Conservation (phyloP, 2,329 filamentous ascomycete genomes). For the Trichoderma citrinoviride region DNA sequence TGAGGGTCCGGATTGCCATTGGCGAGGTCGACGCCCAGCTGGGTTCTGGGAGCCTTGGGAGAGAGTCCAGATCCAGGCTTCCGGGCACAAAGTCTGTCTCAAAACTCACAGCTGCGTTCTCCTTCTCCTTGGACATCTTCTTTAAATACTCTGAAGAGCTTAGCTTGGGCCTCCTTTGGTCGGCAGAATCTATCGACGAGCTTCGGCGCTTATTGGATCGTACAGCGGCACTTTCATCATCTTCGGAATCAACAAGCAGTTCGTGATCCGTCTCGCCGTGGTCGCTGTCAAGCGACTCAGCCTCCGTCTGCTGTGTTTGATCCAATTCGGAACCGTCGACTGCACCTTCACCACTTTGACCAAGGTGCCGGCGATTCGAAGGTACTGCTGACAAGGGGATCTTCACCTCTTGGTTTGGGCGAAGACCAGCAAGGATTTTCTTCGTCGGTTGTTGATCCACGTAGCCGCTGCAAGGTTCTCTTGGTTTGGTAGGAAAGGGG, state of each 20-base stretch:
- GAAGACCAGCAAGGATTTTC: slow-evolving; percentile 21
- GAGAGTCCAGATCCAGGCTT: slow-evolving; percentile 55
- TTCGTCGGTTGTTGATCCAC: slow-evolving; percentile 31
- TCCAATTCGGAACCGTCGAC: not conserved
- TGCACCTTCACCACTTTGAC: not conserved
- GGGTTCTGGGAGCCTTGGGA: slow-evolving; percentile 58
- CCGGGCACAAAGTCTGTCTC: slow-evolving; percentile 61
- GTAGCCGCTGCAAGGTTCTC: slow-evolving; percentile 22
- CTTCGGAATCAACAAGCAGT: slow-evolving; percentile 28
- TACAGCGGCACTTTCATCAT: not conserved
- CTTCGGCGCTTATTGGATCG: slow-evolving; percentile 10
- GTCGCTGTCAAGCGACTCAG: slow-evolving; percentile 5
- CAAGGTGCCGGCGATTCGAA: not conserved
- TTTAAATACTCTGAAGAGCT: slow-evolving; percentile 18
- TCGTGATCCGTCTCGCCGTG: slow-evolving; percentile 25
- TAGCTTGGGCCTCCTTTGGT: slow-evolving; percentile 17
- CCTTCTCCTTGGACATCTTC: not conserved
- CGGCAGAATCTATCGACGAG: not conserved
- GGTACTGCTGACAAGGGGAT: slow-evolving; percentile 33
- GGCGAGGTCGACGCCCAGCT: slow-evolving; percentile 33
- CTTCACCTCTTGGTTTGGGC: not conserved
- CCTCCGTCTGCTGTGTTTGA: not conserved
- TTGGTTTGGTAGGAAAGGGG: slow-evolving; percentile 21
- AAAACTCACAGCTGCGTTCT: not conserved
- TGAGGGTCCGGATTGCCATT: slow-evolving; percentile 29